Conservation (phyloP, 2,329 filamentous ascomycete species). For the Claviceps pusilla region DNA sequence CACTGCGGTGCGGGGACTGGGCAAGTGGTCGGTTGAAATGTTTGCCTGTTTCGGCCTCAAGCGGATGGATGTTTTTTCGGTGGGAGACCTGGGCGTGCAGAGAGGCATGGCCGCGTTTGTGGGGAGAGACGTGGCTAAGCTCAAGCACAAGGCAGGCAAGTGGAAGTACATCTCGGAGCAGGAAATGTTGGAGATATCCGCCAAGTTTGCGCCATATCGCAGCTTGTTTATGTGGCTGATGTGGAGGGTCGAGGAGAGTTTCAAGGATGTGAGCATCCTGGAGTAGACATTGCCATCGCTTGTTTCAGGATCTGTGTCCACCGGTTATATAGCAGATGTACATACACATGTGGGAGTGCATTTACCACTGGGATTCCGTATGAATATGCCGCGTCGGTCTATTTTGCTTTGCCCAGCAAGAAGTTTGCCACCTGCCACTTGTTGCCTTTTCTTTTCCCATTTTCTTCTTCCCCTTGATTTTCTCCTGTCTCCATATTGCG, state of each 20-base stretch:
- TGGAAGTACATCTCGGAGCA: conserved; percentile 96
- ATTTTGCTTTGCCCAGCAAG: too few species aligned
- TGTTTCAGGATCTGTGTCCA: background rate
- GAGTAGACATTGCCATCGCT: conserved; percentile 19
- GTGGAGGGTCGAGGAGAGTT: conserved; percentile 62
- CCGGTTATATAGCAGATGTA: background rate
- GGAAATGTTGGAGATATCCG: conserved; percentile 76
- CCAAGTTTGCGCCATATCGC: conserved; percentile 71
- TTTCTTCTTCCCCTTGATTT: too few species aligned
- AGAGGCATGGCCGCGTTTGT: conserved; percentile 81
- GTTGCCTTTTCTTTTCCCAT: too few species aligned
- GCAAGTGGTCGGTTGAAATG: conserved; percentile 92
- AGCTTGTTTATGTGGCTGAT: conserved; percentile 98
- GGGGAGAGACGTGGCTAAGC: conserved; percentile 67
- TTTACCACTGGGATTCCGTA: too few species aligned
- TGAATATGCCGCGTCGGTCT: too few species aligned
- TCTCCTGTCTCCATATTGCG: too few species aligned
- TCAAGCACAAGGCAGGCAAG: conserved; percentile 70
- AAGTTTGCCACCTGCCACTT: too few species aligned
- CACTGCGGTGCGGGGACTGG: conserved; percentile 73
- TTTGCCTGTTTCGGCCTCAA: conserved; percentile 94
- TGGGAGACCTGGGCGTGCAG: conserved; percentile 87
- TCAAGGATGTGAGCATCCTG: conserved; percentile 52
- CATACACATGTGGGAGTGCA: background rate
- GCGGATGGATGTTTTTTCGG: conserved; percentile 82